Evolutionary conservation across 441 rosid species (phyloP).

Genomic region (Corymbia calophylla): DNA sequence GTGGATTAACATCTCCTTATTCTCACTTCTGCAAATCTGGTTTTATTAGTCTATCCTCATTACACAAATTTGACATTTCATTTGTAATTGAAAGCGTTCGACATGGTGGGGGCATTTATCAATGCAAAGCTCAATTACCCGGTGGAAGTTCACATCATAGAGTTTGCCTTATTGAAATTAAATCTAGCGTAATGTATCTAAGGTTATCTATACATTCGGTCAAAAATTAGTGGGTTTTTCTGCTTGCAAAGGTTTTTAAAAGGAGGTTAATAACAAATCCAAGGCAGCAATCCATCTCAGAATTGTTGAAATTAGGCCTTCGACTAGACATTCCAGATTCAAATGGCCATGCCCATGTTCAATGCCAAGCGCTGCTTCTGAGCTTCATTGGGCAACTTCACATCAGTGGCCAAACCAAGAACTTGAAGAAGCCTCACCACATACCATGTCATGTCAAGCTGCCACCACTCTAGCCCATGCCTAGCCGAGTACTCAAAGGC

Average conservation of each 20-base stretch:
- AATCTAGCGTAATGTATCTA: neutral
- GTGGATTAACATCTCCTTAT: neutral
- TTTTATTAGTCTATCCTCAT: neutral
- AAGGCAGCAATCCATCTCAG: neutral
- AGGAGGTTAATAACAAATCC: neutral
- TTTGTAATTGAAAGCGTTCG: neutral
- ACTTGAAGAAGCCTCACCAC: conserved; percentile 55
- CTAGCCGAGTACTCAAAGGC: conserved; percentile 78
- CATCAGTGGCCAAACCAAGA: conserved; percentile 64
- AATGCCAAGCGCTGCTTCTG: conserved; percentile 58
- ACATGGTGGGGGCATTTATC: neutral
- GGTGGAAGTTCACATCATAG: neutral
- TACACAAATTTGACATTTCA: neutral
- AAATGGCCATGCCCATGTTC: neutral
- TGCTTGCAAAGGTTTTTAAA: neutral
- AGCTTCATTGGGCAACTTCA: conserved; percentile 51
- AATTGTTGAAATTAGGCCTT: neutral
- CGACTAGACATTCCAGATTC: neutral
- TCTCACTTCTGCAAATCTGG: neutral
- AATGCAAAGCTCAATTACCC: neutral
- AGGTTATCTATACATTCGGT: neutral
- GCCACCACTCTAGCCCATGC: conserved; percentile 91
- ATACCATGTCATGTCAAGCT: conserved; percentile 78
- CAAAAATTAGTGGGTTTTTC: neutral
- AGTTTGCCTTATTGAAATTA: neutral